Evolutionary conservation across 2,329 filamentous ascomycete species (phyloP).

Genomic region (Fusarium circinatum): DNA sequence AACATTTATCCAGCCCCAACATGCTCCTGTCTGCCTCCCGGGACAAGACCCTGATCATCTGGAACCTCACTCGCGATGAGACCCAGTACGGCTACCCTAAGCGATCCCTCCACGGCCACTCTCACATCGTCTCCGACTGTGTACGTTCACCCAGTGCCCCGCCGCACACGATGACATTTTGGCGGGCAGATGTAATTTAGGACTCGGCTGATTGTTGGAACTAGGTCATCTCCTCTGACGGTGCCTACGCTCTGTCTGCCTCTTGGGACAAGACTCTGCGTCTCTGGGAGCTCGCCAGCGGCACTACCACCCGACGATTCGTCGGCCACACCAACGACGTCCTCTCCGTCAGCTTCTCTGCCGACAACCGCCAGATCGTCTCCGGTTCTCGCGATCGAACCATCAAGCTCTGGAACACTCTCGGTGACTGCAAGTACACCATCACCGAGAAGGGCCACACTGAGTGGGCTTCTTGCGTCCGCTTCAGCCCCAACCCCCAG

Average conservation of each 20-base stretch:
- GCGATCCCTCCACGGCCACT: conserved; percentile 98
- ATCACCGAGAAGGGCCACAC: conserved; percentile 99
- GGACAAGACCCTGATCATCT: conserved; percentile 99
- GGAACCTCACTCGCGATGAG: conserved; percentile 99
- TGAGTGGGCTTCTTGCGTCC: conserved; percentile 99
- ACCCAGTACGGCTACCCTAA: conserved; percentile 98
- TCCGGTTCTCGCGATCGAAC: conserved; percentile 97
- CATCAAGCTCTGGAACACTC: conserved; percentile 99
- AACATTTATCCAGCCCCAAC: conserved; percentile 76
- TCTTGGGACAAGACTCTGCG: conserved; percentile 99
- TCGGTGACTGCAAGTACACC: conserved; percentile 99
- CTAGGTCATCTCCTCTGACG: conserved; percentile 98
- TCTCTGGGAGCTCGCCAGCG: conserved; percentile 98
- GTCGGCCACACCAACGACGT: conserved; percentile 99
- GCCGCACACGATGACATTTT: conserved; percentile 6
- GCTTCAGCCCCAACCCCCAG: conserved; percentile 99
- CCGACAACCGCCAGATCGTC: conserved; percentile 99
- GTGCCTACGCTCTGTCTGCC: conserved; percentile 97
- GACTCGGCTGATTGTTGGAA: conserved; percentile 41
- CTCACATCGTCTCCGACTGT: conserved; percentile 99
- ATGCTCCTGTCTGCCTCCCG: conserved; percentile 98
- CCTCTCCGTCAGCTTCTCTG: conserved; percentile 99
- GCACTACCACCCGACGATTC: conserved; percentile 96
- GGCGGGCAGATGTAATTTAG: conserved; percentile 24
- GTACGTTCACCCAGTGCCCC: conserved; percentile 69